phyloP scores from a whole-genome alignment of 176 grass and related monocot species.

The Cocos nucifera region DNA sequence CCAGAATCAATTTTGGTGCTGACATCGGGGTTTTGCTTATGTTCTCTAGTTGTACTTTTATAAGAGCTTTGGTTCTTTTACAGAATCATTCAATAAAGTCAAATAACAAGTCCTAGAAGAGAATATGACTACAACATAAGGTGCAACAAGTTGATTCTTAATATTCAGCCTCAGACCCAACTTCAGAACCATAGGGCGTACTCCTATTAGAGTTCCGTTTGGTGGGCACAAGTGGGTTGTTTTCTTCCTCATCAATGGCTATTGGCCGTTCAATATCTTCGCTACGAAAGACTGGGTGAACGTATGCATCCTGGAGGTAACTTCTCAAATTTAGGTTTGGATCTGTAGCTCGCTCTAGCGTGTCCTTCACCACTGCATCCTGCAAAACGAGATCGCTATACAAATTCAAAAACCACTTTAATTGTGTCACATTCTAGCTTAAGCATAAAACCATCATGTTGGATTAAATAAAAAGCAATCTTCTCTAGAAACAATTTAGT shows the following conservation, averaged over 20 bases:
- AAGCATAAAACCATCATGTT: too few species aligned
- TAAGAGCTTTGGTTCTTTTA: too few species aligned
- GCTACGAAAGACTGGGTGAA: conserved; percentile 69
- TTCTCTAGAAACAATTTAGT: too few species aligned
- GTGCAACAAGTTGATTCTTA: too few species aligned
- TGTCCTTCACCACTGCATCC: conserved; percentile 99
- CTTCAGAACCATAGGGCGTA: conserved; percentile 50
- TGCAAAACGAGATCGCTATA: conserved; percentile 27
- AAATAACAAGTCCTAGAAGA: too few species aligned
- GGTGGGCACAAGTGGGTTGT: conserved; percentile 43
- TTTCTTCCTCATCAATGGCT: conserved; percentile 55
- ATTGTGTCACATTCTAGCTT: too few species aligned
- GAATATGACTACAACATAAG: too few species aligned
- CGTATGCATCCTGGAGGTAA: conserved; percentile 84
- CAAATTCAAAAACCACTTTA: background rate
- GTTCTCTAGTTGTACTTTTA: too few species aligned
- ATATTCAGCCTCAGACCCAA: conserved; percentile 34
- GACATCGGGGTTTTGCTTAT: too few species aligned
- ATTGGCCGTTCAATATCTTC: conserved; percentile 30
- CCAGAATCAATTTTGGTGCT: too few species aligned
- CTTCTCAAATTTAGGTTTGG: conserved; percentile 74
- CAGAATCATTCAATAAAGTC: too few species aligned
- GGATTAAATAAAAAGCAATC: too few species aligned
- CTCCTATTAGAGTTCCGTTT: conserved; percentile 48
- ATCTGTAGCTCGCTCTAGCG: conserved; percentile 61